phyloP scores from a whole-genome alignment of 306 rosid species.

The Cicer arietinum region DNA sequence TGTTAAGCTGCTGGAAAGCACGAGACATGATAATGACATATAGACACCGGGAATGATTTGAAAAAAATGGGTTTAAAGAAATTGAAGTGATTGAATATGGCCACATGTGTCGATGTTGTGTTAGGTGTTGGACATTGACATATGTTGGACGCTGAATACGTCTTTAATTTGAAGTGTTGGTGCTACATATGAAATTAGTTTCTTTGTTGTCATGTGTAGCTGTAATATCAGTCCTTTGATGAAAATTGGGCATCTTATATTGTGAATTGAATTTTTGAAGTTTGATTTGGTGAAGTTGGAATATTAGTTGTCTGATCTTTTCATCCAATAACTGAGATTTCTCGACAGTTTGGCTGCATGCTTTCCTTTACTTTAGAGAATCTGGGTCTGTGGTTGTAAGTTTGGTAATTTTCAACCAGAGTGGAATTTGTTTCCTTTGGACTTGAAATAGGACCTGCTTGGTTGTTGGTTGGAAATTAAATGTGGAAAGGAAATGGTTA shows the following conservation, averaged over 20 bases:
- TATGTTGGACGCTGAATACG: not conserved
- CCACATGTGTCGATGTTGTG: not conserved
- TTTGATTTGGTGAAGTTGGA: not conserved
- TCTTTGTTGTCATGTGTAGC: not conserved
- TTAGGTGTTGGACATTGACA: too few species aligned
- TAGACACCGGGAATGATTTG: not conserved
- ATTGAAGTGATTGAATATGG: not conserved
- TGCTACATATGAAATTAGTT: not conserved
- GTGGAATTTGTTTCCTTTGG: slow-evolving; percentile 6
- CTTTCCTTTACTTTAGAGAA: not conserved
- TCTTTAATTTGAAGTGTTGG: not conserved
- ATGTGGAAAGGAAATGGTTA: not conserved
- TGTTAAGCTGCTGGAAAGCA: not conserved
- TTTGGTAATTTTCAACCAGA: not conserved
- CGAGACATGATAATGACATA: not conserved
- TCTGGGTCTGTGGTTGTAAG: not conserved
- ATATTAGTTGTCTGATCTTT: not conserved
- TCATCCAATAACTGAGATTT: not conserved
- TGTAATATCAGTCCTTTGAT: not conserved
- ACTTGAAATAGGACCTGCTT: not conserved
- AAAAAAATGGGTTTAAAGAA: too few species aligned
- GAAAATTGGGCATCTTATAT: not conserved
- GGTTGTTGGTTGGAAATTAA: slow-evolving; percentile 16
- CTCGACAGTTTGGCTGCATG: not conserved
- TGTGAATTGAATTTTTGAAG: not conserved